Base-by-base conservation (phyloP, 148 eudicot species). In the Spergularia bocconei region DNA sequence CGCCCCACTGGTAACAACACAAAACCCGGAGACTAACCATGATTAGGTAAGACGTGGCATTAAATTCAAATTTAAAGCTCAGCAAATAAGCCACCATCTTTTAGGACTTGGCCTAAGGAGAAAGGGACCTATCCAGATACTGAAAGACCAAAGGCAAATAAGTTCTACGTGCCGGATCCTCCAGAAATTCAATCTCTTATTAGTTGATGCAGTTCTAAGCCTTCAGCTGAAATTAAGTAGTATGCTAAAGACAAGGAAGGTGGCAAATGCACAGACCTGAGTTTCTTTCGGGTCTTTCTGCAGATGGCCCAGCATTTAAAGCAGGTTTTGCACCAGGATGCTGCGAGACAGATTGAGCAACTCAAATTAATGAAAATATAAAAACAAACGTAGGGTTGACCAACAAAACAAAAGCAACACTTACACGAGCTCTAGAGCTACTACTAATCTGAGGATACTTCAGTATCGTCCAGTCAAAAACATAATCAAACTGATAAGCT, bases 381-480 rank as follows among this genome's bases (percentile, higher is more conserved):
- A n/a, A 12, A 54, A 14, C 63, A 82, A 76, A 66, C 10, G 14
- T 21, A 51, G 84, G 84, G 84, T 74, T 86, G 78, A 12, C 29
- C 23, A 73, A 61, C 2, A 57, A 25, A 79, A 79, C 71, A 76
- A 25, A 29, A 74, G 70, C 52, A 77, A 79, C 50, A 83, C 88
- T 77, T 13, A 87, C 87, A 79, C 86, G 84, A 79, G 88, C 81
- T 85, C 89, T 87, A 77, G 99, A 92, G 83, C 88, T 87, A 78
- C 94, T 81, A 62, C 93, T 89, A 63, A 83, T 86, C 78, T 94
- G 97, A 73, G 98, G 97, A 85, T 92, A 90, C 83, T 94, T 94
- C 87, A 90, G 59, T 66, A 87, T 89, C 11, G 97, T 94, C 98
- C 98, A 94, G 86, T 94, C 98, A 77, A 92, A 94, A 13, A 94